These are phyloP conservation scores for Kalmusia sp. DNA, from an alignment of 2,329 filamentous ascomycete genomes.

Conservation along the genomic window DNA sequence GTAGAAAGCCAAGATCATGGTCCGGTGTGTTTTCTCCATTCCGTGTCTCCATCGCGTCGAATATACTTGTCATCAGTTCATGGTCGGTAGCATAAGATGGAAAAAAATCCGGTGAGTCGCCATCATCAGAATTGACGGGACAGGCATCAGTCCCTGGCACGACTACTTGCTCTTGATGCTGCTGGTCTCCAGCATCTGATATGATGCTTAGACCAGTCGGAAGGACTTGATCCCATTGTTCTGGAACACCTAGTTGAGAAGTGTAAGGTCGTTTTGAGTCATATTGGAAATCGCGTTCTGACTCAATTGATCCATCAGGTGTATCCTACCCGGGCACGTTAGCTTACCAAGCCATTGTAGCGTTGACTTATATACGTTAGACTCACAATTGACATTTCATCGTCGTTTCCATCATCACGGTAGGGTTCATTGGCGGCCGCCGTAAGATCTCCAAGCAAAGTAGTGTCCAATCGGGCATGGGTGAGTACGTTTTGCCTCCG, in stretches of 20 bases:
- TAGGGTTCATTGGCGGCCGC: too few species aligned
- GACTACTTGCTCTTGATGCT: constrained; percentile 9
- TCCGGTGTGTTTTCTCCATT: neutral
- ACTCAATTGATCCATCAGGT: neutral
- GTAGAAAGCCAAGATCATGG: constrained; percentile 5
- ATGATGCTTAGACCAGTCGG: constrained; percentile 11
- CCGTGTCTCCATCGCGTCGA: constrained; percentile 7
- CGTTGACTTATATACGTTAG: too few species aligned
- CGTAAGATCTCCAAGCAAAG: too few species aligned
- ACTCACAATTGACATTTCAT: too few species aligned
- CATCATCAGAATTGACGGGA: neutral
- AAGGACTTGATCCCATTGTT: neutral
- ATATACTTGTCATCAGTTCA: constrained; percentile 12
- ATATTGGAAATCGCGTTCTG: neutral
- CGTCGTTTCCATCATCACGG: too few species aligned
- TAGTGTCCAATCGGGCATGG: too few species aligned
- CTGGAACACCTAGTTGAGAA: constrained; percentile 2
- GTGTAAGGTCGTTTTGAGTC: constrained; percentile 9
- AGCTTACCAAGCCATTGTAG: too few species aligned
- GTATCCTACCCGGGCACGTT: neutral
- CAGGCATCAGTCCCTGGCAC: neutral
- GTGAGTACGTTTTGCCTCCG: too few species aligned
- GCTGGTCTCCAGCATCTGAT: constrained; percentile 21
- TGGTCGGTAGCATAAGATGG: neutral
- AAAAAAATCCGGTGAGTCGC: neutral